phyloP scores from a whole-genome alignment of 164 flowering plant species.

The Magnolia sinica region DNA sequence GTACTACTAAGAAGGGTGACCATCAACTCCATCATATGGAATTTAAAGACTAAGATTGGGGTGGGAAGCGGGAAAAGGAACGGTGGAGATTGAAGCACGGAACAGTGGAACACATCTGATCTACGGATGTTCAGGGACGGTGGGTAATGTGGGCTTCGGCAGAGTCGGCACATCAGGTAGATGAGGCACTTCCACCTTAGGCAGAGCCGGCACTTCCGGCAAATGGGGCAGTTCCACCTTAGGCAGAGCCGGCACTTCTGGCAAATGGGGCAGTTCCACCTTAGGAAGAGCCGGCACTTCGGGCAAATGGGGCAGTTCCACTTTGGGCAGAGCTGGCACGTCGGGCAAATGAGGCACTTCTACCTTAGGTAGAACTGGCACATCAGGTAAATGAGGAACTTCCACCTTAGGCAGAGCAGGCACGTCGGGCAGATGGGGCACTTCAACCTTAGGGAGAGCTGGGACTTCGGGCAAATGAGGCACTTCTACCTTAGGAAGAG shows the following conservation, averaged over 20 bases:
- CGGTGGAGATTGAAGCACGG: no score
- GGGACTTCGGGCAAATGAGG: conserved; percentile 1
- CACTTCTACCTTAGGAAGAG: neutral
- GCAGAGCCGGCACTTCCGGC: no score
- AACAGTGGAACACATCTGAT: neutral
- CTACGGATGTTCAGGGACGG: neutral
- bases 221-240: no score
- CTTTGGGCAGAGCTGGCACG: neutral
- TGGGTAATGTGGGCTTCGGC: neutral
- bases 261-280: no score
- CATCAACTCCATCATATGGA: no score
- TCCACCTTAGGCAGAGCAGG: neutral
- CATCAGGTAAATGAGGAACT: neutral
- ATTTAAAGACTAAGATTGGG: neutral
- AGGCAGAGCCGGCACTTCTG: no score
- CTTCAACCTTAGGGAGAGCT: neutral
- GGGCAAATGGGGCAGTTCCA: neutral
- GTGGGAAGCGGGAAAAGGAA: neutral
- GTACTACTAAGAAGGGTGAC: no score
- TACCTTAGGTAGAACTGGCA: neutral
- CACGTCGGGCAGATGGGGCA: neutral
- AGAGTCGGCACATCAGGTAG: neutral
- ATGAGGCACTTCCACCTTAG: no score
- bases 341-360: neutral
- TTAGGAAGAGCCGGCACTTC: neutral